These are phyloP conservation scores for Aspergillus saccharolyticus DNA, from an alignment of 495 filamentous ascomycete genomes.

Conservation along the genomic window DNA sequence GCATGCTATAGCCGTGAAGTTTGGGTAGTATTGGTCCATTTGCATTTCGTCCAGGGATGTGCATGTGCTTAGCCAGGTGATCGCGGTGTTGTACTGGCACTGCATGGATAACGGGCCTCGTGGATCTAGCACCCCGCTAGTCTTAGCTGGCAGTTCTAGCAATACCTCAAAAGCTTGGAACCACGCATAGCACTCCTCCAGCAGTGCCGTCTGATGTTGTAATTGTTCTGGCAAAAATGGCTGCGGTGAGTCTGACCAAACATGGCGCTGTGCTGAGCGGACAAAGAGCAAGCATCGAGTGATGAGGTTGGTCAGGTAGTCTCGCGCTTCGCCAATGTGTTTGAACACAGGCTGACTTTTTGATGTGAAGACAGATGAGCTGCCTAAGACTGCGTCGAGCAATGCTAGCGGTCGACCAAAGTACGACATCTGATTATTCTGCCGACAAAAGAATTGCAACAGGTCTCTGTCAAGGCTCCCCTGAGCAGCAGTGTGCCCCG, in stretches of 20 bases:
- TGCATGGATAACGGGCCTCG: constrained; percentile 13
- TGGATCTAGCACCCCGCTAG: constrained; percentile 9
- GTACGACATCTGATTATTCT: constrained; percentile 18
- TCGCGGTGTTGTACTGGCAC: constrained; percentile 8
- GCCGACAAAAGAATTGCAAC: constrained; percentile 13
- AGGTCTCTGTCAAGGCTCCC: constrained; percentile 12
- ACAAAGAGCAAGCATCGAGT: constrained; percentile 6
- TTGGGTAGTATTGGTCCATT: constrained; percentile 10
- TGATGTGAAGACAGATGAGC: neutral
- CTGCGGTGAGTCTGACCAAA: neutral
- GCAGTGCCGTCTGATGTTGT: neutral
- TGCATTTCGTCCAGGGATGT: constrained; percentile 7
- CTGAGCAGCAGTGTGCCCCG: neutral
- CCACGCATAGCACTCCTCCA: constrained; percentile 11
- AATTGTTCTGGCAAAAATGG: constrained; percentile 7
- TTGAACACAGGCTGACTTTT: neutral
- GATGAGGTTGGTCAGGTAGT: constrained; percentile 9
- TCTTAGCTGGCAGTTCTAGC: neutral
- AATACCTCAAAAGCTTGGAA: constrained; percentile 14
- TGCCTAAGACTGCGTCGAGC: neutral
- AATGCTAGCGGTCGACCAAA: constrained; percentile 12
- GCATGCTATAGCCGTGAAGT: constrained; percentile 15
- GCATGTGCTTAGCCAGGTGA: constrained; percentile 14
- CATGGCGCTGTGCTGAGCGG: constrained; percentile 1
- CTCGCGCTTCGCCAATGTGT: constrained; percentile 11